phyloP scores from a whole-genome alignment of 257 asterid genomes.

The Nyctanthes arbortristis region DNA sequence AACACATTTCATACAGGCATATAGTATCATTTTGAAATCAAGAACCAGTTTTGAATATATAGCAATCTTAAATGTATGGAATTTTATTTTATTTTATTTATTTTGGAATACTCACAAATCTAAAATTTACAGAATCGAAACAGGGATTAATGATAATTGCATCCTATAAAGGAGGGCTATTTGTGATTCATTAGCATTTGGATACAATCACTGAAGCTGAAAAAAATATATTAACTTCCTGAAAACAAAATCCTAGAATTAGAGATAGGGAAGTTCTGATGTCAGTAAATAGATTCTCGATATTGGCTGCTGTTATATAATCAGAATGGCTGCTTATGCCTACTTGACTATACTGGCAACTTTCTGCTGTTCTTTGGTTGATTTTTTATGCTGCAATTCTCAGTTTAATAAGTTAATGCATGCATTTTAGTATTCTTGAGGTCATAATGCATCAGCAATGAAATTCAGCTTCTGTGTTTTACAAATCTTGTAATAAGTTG shows the following conservation, averaged over 20 bases:
- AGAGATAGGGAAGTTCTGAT: neutral
- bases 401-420: neutral
- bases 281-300: neutral
- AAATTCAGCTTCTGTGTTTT: neutral
- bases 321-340: neutral
- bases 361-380: conserved; percentile 1
- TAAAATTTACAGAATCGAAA: neutral
- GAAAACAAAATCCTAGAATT: neutral
- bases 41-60: neutral
- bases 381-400: neutral
- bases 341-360: neutral
- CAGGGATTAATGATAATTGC: neutral
- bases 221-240: neutral
- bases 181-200: conserved; percentile 8
- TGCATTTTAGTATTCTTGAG: neutral
- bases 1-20: neutral
- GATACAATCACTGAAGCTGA: conserved; percentile 12
- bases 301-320: conserved; percentile 10
- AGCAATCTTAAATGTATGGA: neutral
- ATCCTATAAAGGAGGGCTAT: neutral
- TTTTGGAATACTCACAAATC: neutral
- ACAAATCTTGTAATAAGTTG: conserved; percentile 3
- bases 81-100: no score
- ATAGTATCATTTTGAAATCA: neutral
- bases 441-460: neutral